Evolutionary conservation across 1,284 basidiomycete genomes (phyloP).

Genomic region (Xerocomus amazonicus): DNA sequence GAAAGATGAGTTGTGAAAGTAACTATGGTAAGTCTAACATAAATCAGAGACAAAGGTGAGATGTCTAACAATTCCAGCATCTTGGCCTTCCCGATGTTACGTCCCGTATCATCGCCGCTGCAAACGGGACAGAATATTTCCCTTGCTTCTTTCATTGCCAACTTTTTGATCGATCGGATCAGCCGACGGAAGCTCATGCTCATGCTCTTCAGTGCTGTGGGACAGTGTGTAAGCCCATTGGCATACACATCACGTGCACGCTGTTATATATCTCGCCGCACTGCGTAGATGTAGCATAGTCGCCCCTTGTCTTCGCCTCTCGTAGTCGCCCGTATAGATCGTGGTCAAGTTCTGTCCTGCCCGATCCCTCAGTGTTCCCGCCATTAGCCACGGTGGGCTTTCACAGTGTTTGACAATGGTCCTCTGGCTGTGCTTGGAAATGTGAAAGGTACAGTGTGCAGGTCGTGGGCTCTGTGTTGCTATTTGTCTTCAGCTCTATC

Average conservation of each 20-base stretch:
- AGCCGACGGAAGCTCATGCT: slow-evolving; percentile 38
- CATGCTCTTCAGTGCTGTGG: slow-evolving; percentile 36
- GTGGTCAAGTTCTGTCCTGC: too few species aligned
- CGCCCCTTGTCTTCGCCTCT: too few species aligned
- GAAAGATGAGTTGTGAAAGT: too few species aligned
- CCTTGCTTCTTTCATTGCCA: too few species aligned
- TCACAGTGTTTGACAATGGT: slow-evolving; percentile 37
- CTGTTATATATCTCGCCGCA: slow-evolving; percentile 16
- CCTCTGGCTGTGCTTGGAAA: slow-evolving; percentile 31
- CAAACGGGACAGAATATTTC: slow-evolving; percentile 59
- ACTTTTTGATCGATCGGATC: slow-evolving; percentile 33
- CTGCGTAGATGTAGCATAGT: too few species aligned
- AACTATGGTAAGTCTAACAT: too few species aligned
- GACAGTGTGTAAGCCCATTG: too few species aligned
- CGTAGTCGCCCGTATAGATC: too few species aligned
- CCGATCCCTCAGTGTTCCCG: too few species aligned
- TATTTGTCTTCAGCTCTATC: slow-evolving; percentile 35
- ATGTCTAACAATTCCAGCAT: slow-evolving; percentile 56
- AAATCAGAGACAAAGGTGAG: too few species aligned
- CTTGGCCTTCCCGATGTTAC: slow-evolving; percentile 56
- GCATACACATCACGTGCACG: slow-evolving; percentile 34
- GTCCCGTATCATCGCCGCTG: slow-evolving; percentile 64
- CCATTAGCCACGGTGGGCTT: too few species aligned
- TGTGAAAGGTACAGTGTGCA: slow-evolving; percentile 36
- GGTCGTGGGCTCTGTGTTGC: slow-evolving; percentile 44